Base-by-base conservation (phyloP, 192 early-diverging fungal species). In the Coemansia sp. region DNA sequence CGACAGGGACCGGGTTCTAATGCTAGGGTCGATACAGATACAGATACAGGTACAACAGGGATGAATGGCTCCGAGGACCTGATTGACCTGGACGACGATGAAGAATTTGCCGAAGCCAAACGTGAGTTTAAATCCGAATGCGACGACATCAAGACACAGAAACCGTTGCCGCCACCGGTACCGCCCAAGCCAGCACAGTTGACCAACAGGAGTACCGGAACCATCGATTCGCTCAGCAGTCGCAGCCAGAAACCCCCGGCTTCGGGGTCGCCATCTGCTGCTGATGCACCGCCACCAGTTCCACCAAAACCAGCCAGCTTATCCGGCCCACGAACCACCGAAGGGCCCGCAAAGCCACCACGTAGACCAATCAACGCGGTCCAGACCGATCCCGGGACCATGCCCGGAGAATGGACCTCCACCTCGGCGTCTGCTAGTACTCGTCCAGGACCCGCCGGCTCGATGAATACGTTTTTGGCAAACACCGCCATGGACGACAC, bases 291-390 rank as follows among this genome's bases (percentile, higher is more conserved):
- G 17, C 79, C 79, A 14, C 73, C 67, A 8, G 66, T 77, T 5
- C 80, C 80, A 41, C 80, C 80, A 32, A 83, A 83, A 55, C 80
- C 80, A 2, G 35, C n/a, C 1, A 52, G 65, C 4, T 53, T 83
- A 1, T 57, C 55, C 4, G 55, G 32, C 5, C 11, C 20, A 14
- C 39, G 66, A n/a, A 8, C 65, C 20, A 37, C 61, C 3, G 66
- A 33, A 22, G 71, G 61, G 34, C 75, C 69, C 32, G 75, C 70
- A 28, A 71, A 71, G 58, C 75, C 68, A 14, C 71, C 72, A 8
- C 67, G 70, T 17, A 17, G 38, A 12, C 35, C 74, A 1, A 22
- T 53, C 37, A 37, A 28, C 32, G 65, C 55, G 8, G 48, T 12
- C 34, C 52, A 35, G 5, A n/a, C n/a, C 28, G 43, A 43, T 33